Percentiles rank a stretch among this genome's conserved stretches.
phyloP scores from a whole-genome alignment of 2,329 filamentous ascomycete genomes.

The Colletotrichum orbiculare region DNA sequence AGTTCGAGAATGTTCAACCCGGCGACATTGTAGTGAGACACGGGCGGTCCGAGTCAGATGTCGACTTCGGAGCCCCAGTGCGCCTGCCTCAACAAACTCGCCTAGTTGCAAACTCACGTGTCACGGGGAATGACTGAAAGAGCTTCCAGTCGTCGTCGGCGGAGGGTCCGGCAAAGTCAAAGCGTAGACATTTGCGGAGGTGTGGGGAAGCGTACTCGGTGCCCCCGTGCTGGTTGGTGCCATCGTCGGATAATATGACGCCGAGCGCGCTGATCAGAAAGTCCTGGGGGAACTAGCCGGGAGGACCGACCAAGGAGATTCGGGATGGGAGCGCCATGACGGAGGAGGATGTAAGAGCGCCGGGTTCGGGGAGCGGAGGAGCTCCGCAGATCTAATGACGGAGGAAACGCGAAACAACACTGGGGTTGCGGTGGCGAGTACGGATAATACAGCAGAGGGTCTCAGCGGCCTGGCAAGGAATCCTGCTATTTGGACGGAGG shows the following conservation, averaged over 20 bases:
- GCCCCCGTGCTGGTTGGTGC: slow-evolving; percentile 73
- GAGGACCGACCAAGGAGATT: slow-evolving; percentile 52
- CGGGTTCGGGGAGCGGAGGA: background rate
- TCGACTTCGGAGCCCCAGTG: slow-evolving; percentile 43
- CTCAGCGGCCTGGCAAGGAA: no score
- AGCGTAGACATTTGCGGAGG: slow-evolving; percentile 56
- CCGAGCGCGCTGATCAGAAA: slow-evolving; percentile 68
- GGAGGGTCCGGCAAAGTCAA: slow-evolving; percentile 60
- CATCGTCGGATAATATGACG: slow-evolving; percentile 76
- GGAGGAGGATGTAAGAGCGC: slow-evolving; percentile 17
- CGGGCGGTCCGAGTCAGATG: slow-evolving; percentile 26
- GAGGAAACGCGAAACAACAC: no score
- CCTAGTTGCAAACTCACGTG: slow-evolving; percentile 70
- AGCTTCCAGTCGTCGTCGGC: slow-evolving; percentile 66
- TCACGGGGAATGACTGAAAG: slow-evolving; percentile 79
- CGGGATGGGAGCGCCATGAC: slow-evolving; percentile 59
- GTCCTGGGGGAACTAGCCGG: slow-evolving; percentile 63
- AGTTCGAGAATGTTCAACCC: slow-evolving; percentile 70
- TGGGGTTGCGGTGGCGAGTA: no score
- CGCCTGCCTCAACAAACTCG: slow-evolving; percentile 65
- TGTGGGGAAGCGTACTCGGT: slow-evolving; percentile 69
- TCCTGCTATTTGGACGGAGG: no score
- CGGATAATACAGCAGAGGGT: no score
- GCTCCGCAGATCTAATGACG: no score
- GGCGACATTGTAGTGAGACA: slow-evolving; percentile 56